phyloP scores from a whole-genome alignment of 2,329 filamentous ascomycete genomes.

The Metarhizium humberi region DNA sequence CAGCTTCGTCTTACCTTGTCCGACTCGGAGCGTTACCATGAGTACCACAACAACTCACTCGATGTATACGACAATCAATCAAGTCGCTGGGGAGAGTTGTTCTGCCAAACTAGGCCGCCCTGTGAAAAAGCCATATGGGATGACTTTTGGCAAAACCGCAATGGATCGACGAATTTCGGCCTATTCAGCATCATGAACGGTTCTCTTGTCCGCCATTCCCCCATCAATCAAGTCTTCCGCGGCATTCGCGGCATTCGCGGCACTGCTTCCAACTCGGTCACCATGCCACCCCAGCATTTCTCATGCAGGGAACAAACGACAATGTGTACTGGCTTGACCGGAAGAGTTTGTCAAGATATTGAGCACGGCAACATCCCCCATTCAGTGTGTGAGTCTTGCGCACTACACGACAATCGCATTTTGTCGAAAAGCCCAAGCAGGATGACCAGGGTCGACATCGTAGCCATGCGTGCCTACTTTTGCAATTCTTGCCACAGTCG shows the following conservation, averaged over 20 bases:
- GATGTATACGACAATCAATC: neutral
- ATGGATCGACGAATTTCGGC: neutral
- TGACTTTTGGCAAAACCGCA: neutral
- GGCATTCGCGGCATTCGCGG: neutral
- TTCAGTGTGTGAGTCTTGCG: constrained; percentile 15
- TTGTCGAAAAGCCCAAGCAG: constrained; percentile 9
- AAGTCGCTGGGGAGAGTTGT: neutral
- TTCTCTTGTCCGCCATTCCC: neutral
- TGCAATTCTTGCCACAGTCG: constrained; percentile 19
- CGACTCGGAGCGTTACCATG: neutral
- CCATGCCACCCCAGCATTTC: neutral
- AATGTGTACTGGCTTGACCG: neutral
- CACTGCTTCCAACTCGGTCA: neutral
- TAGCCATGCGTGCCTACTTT: constrained; percentile 26
- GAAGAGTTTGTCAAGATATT: neutral
- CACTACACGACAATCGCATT: constrained; percentile 8
- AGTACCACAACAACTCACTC: no score
- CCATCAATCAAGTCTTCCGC: neutral
- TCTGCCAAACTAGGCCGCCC: neutral
- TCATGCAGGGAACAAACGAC: neutral
- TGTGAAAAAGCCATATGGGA: no score
- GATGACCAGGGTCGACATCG: constrained; percentile 12
- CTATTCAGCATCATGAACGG: neutral
- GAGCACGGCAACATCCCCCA: neutral
- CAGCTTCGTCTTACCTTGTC: neutral